These are phyloP conservation scores for Eudorina sp. DNA, from an alignment of 139 green algal species.

Conservation along the genomic window DNA sequence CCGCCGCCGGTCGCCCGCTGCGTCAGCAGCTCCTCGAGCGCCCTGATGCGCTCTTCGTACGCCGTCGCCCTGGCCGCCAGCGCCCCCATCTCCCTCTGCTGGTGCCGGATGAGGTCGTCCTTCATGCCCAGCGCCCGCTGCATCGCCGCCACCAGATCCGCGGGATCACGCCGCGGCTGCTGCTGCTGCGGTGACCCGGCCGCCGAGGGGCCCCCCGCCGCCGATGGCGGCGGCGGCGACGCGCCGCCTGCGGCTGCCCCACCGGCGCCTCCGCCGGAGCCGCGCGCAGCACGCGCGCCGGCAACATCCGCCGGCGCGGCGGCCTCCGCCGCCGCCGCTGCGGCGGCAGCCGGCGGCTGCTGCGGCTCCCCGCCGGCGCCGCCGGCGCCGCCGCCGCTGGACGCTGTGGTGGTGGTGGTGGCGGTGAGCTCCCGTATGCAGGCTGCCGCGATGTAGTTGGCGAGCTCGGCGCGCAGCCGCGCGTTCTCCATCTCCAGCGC, in stretches of 20 bases:
- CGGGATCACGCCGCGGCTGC: slow-evolving; percentile 57
- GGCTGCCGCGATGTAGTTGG: slow-evolving; percentile 55
- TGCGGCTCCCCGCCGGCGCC: neutral
- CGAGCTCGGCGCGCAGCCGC: slow-evolving; percentile 75
- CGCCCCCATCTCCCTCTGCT: slow-evolving; percentile 45
- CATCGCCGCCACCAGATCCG: slow-evolving; percentile 40
- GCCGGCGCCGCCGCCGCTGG: neutral
- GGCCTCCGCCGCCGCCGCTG: neutral
- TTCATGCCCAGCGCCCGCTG: slow-evolving; percentile 73
- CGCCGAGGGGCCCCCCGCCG: neutral
- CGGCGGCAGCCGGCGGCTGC: neutral
- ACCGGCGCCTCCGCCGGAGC: neutral
- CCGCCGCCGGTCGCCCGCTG: neutral
- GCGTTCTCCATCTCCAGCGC: slow-evolving; percentile 77
- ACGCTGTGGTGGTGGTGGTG: neutral
- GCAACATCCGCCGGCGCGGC: neutral
- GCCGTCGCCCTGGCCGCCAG: slow-evolving; percentile 21
- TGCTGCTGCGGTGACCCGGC: slow-evolving; percentile 41
- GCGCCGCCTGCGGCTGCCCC: neutral
- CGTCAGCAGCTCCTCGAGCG: slow-evolving; percentile 51
- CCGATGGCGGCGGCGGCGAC: neutral
- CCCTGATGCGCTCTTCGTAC: slow-evolving; percentile 56
- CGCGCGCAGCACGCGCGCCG: neutral
- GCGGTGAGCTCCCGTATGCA: slow-evolving; percentile 52
- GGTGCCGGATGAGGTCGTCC: slow-evolving; percentile 59